Percentiles rank a stretch among this genome's conserved stretches.
Evolutionary conservation across 2,329 filamentous ascomycete species (phyloP).

Genomic region (Hypoxylon rubiginosum): DNA sequence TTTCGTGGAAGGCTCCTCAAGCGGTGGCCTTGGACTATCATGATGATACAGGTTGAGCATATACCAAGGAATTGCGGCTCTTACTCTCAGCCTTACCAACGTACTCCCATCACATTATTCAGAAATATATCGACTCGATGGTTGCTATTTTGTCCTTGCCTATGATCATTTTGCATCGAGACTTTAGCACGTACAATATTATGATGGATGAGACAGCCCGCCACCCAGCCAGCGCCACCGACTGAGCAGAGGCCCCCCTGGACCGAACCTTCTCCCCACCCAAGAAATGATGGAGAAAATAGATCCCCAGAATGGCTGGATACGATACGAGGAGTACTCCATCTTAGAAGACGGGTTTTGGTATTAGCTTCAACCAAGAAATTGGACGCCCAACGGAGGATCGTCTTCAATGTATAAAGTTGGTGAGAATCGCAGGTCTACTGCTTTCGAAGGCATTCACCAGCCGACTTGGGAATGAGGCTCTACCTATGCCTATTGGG

Average conservation of each 20-base stretch:
- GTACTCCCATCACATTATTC: too few species aligned
- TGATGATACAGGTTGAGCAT: constrained; percentile 6
- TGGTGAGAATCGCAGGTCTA: constrained; percentile 33
- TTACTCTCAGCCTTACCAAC: too few species aligned
- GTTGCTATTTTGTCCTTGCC: too few species aligned
- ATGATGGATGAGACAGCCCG: constrained; percentile 53
- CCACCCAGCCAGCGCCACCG: constrained; percentile 57
- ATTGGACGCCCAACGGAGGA: constrained; percentile 49
- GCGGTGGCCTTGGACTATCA: constrained; percentile 46
- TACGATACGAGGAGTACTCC: constrained; percentile 52
- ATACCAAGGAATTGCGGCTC: too few species aligned
- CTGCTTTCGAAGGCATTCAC: too few species aligned
- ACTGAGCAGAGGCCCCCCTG: constrained; percentile 61
- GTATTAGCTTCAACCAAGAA: constrained; percentile 49
- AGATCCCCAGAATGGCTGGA: constrained; percentile 54
- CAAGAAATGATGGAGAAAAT: constrained; percentile 53
- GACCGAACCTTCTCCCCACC: constrained; percentile 55
- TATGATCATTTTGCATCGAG: constrained; percentile 52
- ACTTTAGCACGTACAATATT: constrained; percentile 57
- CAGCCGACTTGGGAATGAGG: too few species aligned
- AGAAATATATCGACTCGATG: too few species aligned
- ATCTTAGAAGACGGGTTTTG: constrained; percentile 52
- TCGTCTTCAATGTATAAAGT: constrained; percentile 47
- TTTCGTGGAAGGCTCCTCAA: constrained; percentile 55
- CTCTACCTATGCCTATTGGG: too few species aligned